Evolutionary conservation across 306 rosid genomes (phyloP).

Genomic region (Malus sylvestris): DNA sequence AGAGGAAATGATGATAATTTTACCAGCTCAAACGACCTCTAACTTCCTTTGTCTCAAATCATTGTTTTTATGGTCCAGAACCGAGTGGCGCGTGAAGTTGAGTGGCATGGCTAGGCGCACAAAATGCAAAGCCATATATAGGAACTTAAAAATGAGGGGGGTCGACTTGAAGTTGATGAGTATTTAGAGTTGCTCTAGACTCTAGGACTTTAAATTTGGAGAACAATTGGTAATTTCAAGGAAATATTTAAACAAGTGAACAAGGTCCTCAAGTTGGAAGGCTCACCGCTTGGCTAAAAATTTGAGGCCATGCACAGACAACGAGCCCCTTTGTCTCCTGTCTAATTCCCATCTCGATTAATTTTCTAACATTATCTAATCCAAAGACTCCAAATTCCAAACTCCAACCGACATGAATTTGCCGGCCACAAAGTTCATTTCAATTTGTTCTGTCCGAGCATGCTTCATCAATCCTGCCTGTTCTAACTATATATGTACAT

Average conservation of each 20-base stretch:
- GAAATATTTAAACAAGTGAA: neutral
- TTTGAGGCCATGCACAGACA: neutral
- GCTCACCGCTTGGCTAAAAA: neutral
- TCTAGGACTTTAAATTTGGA: neutral
- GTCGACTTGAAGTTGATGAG: neutral
- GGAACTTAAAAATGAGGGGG: neutral
- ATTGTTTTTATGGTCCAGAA: too few relatives aligned
- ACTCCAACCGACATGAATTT: neutral
- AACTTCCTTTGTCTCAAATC: too few relatives aligned
- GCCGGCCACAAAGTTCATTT: neutral
- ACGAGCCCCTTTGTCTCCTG: constrained; percentile 7
- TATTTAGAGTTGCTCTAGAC: neutral
- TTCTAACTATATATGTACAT: neutral
- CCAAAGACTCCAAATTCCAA: neutral
- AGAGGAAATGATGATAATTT: too few relatives aligned
- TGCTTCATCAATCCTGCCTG: neutral
- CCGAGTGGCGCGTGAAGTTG: neutral
- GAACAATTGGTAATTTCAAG: neutral
- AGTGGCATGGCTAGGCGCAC: neutral
- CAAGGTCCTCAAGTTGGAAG: neutral
- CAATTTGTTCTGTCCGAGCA: neutral
- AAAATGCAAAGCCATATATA: neutral
- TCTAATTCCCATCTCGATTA: neutral
- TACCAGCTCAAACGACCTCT: too few relatives aligned
- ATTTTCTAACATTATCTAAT: neutral